Evolutionary conservation across 495 filamentous ascomycete species (phyloP).

Genomic region (Margaritispora aquatica): DNA sequence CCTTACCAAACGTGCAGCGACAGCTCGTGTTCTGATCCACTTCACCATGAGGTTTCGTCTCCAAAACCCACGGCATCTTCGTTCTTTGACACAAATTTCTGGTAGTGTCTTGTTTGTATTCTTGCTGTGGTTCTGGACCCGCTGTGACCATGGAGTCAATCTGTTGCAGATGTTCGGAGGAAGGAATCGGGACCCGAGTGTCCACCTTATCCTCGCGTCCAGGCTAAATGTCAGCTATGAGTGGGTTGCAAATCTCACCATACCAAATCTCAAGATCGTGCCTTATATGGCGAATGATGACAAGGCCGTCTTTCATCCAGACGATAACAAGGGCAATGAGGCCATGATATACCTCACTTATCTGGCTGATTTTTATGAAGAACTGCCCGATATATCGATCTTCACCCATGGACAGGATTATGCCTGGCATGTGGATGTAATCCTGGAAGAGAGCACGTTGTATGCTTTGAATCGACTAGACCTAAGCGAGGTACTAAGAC

Average conservation of each 20-base stretch:
- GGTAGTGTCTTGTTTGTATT: neutral
- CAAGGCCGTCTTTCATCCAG: constrained; percentile 53
- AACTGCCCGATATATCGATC: constrained; percentile 38
- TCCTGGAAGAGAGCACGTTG: neutral
- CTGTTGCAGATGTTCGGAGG: neutral
- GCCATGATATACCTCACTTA: constrained; percentile 55
- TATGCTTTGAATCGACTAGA: constrained; percentile 3
- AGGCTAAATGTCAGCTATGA: constrained; percentile 24
- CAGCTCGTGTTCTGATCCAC: neutral
- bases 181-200: neutral
- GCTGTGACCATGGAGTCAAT: neutral
- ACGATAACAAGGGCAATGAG: constrained; percentile 71
- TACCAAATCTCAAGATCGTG: constrained; percentile 43
- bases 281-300: constrained; percentile 62
- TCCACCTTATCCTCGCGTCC: neutral
- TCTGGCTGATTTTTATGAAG: constrained; percentile 43
- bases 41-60: neutral
- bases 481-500: neutral
- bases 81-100: neutral
- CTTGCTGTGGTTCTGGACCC: neutral
- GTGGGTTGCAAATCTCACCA: constrained; percentile 49
- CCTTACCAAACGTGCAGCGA: neutral
- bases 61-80: neutral
- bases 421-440: constrained; percentile 1
- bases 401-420: constrained; percentile 38